These are phyloP conservation scores for Lactifluus piperatus DNA, from an alignment of 768 basidiomycete species.

Conservation along the genomic window DNA sequence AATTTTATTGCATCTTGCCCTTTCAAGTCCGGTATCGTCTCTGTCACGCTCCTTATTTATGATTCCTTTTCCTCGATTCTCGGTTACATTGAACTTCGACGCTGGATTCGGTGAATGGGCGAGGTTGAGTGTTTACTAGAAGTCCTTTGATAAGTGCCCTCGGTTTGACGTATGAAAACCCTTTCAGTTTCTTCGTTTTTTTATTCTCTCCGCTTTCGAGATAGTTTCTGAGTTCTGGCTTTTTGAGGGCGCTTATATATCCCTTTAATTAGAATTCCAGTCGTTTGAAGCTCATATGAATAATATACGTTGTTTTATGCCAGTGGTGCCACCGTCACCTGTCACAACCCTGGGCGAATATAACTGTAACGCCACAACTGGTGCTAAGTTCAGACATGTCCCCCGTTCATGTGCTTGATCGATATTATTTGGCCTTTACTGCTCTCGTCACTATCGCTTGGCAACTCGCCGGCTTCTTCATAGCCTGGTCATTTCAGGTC, in stretches of 20 bases:
- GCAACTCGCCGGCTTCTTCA: conserved; percentile 52
- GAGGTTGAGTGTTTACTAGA: not conserved
- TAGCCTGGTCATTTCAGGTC: conserved; percentile 55
- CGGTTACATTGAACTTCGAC: not conserved
- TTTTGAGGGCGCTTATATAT: conserved; percentile 3
- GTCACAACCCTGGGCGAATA: no score
- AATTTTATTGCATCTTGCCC: conserved; percentile 3
- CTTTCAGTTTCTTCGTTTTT: not conserved
- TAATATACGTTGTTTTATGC: conserved; percentile 4
- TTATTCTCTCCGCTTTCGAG: no score
- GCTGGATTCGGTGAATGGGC: conserved; percentile 1
- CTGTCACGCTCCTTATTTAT: not conserved
- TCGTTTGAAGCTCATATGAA: not conserved
- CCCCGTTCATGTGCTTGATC: conserved; percentile 32
- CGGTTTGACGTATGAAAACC: no score
- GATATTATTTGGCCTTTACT: conserved; percentile 42
- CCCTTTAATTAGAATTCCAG: conserved; percentile 1
- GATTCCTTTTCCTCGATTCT: not conserved
- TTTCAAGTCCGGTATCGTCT: conserved; percentile 2
- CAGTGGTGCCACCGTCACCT: no score
- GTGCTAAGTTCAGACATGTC: not conserved
- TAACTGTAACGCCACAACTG: no score
- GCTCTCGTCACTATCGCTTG: conserved; percentile 46
- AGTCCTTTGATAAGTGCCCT: not conserved
- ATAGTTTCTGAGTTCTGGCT: not conserved